Base-by-base conservation (phyloP, 1,139 yeast genomes). In the Casaregolazyma lundiana region DNA sequence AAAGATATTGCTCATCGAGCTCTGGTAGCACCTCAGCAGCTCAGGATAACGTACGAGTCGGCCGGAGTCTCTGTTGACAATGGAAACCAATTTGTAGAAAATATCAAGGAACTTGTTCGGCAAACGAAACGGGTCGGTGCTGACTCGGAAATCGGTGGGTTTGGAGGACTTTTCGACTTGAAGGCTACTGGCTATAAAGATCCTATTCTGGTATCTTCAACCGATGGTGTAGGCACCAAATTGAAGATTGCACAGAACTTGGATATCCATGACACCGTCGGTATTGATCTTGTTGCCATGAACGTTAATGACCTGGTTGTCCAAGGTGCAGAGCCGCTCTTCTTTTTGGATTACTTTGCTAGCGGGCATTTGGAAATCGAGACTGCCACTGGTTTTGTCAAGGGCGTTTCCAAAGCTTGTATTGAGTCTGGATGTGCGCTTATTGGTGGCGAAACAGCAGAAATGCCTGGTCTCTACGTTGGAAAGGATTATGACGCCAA, bases 221-320 rank as follows among this genome's bases (percentile, higher is more conserved):
- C 98, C 41, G 99, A 94, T 69, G 99, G 99, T 69, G 97, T 94
- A 51, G 99, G 99, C 56, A 92, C 98, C 54, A 94, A 94, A 70
- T 79, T 94, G 59, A 81, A 90, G 74, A 81, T 94, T 63, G 98
- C 97, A 1, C 97, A 92, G 72, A 80, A 82, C 53, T 77, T 92
- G 72, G 72, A 83, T 57, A 86, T 85, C 49, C 97, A 94, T 65
- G 81, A 88, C 66, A 90, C 98, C 21, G 98, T 94, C 40, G 99
- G 99, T 64, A 89, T 94, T 60, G 99, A 94, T 69, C 78, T 94
- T 55, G 98, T 94, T 42, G 98, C 97, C 50, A 94, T 94, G 99
- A 94, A 89, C 64, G 98, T 92, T 44, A 92, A 92, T 63, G 99
- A 94, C 68, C 76, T 94, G 62, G 89, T 94, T 50, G 98, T 92